A percentile compares a stretch with the other conserved stretches of the same genome.
These are phyloP conservation scores for Fusarium sulawesiense DNA, from an alignment of 2,329 filamentous ascomycete species.

Conservation along the genomic window DNA sequence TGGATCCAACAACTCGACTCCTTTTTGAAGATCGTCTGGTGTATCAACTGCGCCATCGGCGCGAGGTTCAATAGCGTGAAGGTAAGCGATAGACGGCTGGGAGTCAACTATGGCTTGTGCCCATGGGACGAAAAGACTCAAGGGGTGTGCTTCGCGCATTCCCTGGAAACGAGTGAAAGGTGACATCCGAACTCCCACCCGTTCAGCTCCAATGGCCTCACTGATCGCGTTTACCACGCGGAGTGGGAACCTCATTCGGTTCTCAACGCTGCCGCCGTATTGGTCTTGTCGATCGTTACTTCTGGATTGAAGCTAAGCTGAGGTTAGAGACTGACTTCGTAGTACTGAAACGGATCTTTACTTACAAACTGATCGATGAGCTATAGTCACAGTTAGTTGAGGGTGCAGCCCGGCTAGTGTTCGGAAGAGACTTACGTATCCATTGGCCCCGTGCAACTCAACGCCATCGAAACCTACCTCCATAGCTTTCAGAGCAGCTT, in stretches of 20 bases:
- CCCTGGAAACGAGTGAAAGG: conserved; percentile 71
- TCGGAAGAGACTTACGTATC: conserved; percentile 58
- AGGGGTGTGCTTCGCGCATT: conserved; percentile 72
- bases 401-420: fast-evolving
- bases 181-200: conserved; percentile 66
- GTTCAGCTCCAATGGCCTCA: conserved; percentile 61
- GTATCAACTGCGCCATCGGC: conserved; percentile 57
- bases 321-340: neutral
- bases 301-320: conserved; percentile 51
- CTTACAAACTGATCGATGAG: conserved; percentile 67
- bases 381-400: conserved; percentile 4
- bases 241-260: conserved; percentile 62
- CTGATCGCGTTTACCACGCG: conserved; percentile 60
- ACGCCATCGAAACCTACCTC: conserved; percentile 67
- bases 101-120: conserved; percentile 65
- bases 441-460: conserved; percentile 69
- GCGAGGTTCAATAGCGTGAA: conserved; percentile 70
- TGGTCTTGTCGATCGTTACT: conserved; percentile 63
- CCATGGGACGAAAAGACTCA: conserved; percentile 60
- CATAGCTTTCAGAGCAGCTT: conserved; percentile 65
- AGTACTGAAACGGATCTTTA: neutral
- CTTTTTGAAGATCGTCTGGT: conserved; percentile 45
- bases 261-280: conserved; percentile 65
- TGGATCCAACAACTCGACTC: conserved; percentile 47
- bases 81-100: conserved; percentile 67